Evolutionary conservation across 225 moss, liverwort and hornwort species (phyloP), one percentile per base, ranked within the genome.

Genomic region (Marchantia polymorpha): DNA sequence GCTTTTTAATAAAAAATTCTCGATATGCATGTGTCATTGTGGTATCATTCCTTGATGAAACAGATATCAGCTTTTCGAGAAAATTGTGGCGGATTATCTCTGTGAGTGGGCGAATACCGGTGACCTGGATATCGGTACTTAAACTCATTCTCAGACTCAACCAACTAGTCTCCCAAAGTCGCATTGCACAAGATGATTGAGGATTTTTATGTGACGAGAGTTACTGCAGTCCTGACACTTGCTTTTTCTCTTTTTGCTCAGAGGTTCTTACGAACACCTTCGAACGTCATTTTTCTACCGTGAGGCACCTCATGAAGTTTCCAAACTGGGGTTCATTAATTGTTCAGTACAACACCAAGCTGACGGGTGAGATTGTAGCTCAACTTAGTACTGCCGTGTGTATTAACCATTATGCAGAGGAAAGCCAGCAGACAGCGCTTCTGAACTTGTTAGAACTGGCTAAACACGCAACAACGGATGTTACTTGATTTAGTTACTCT

Each of bases 31-130:
- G 26, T 11, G 30, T 16, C 31, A 39, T 68, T 39, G 26, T 4
- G 12, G 0, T 12, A 17, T 2, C 19, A 17, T 4, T 46, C 20
- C 47, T 20, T 13, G 46, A 14, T 70, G 19, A 9, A 19, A 29
- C 76, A 87, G 84, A 68, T 72, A 84, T 39, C 79, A 87, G 56
- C 67, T 84, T 30, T 82, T 80, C 52, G 84, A 84, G 63, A 82
- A 31, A 58, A 64, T 82, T 7, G 30, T 87, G 9, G 79, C 87
- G 4, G 80, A 80, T 27, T 53, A 77, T 66, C 29, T 84, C 12
- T 69, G 52, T 56, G 51, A 66, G 51, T 87, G 87, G 84, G 66
- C 84, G 7, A 69, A 78, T 25, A 51, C 72, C 12, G 46, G 29
- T 9, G 56, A 70, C 11, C 66, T 87, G 27, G 71, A 87, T n/a